Conservation (phyloP, 2,329 filamentous ascomycete genomes). For the Fusarium nodosum region DNA sequence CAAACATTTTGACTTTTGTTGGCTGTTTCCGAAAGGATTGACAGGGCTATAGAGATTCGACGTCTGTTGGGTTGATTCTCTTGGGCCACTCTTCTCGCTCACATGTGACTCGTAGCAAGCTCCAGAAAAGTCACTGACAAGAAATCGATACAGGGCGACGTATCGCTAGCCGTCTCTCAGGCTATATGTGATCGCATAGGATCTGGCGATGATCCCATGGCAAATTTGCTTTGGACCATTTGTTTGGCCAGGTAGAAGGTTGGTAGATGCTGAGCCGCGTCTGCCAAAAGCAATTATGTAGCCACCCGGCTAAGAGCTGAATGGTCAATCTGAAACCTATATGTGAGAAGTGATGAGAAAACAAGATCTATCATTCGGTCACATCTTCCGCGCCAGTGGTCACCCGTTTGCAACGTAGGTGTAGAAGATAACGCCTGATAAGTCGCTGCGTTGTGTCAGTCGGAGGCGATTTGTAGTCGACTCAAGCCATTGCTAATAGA, state of each 20-base stretch:
- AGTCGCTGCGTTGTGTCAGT: not conserved
- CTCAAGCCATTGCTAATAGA: not conserved
- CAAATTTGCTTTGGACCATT: no score
- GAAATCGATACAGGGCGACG: no score
- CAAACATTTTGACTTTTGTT: not conserved
- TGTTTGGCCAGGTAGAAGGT: not conserved
- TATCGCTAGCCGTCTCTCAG: not conserved
- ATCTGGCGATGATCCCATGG: not conserved
- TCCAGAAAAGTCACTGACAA: not conserved
- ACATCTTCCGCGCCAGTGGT: not conserved
- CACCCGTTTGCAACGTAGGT: not conserved
- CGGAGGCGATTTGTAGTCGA: not conserved
- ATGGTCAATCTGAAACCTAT: not conserved
- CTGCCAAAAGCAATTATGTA: conserved; percentile 9
- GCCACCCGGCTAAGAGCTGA: not conserved
- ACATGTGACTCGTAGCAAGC: not conserved
- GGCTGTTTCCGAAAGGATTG: not conserved
- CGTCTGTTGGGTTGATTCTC: not conserved
- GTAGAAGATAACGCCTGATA: not conserved
- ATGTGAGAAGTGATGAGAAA: conserved; percentile 10
- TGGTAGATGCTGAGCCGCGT: not conserved
- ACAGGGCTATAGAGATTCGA: not conserved
- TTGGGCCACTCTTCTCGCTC: conserved; percentile 20
- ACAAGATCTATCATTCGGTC: not conserved
- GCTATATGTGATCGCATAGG: not conserved